Evolutionary conservation across 768 basidiomycete species (phyloP).

Genomic region (Tylopilus subfusipes): DNA sequence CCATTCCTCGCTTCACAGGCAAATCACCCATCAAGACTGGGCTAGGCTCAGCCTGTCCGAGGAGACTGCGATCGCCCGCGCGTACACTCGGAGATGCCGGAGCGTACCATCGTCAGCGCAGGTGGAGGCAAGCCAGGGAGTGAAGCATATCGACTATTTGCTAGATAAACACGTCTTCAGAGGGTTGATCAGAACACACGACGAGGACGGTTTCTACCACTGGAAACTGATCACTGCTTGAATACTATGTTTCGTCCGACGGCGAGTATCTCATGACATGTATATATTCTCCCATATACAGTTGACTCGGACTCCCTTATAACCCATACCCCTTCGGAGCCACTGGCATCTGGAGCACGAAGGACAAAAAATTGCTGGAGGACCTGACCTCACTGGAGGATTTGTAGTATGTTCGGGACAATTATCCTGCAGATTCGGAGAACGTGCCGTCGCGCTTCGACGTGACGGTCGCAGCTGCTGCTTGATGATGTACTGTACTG

Average conservation of each 20-base stretch:
- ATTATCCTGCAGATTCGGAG: conserved; percentile 49
- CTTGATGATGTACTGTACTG: neutral
- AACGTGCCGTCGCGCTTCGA: neutral
- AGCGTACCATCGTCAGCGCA: conserved; percentile 30
- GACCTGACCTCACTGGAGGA: too few species aligned
- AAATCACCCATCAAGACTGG: conserved; percentile 38
- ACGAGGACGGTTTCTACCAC: conserved; percentile 29
- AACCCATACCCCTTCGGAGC: too few species aligned
- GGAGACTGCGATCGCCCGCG: conserved; percentile 33
- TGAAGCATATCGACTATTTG: conserved; percentile 40
- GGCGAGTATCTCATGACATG: neutral
- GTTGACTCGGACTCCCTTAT: neutral
- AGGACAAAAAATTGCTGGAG: too few species aligned
- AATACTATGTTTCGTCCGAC: neutral
- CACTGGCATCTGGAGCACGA: too few species aligned
- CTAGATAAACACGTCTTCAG: conserved; percentile 34
- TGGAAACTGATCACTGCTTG: conserved; percentile 28
- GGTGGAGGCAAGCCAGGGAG: conserved; percentile 36
- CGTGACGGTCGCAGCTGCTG: neutral
- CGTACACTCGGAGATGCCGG: conserved; percentile 35
- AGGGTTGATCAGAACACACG: conserved; percentile 32
- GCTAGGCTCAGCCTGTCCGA: conserved; percentile 23
- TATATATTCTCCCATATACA: neutral
- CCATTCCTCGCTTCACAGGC: conserved; percentile 44
- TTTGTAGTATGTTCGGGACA: too few species aligned